Evolutionary conservation across 306 rosid genomes (phyloP), one percentile per base, ranked within the genome.

Genomic region (Prunus padus): DNA sequence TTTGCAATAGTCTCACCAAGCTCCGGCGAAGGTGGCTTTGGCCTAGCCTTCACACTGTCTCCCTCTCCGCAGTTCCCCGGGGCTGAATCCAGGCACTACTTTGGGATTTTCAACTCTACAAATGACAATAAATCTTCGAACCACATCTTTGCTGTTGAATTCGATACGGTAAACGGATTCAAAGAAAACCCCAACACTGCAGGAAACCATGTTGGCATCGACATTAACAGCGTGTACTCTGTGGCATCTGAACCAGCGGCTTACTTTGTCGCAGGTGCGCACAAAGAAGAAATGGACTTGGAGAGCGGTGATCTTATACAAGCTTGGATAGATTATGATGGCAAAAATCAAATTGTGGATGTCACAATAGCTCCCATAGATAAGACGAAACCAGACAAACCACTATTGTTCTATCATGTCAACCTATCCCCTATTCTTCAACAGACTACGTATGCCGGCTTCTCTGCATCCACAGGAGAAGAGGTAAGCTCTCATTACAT

Each of bases 241-340:
- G 13, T 0, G 0, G 0, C 4, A 0, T 4, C 62, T 55, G 57
- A 6, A 33, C 82, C 89, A 14, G 97, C 87, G 31, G 81, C 77
- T n/a, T 89, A 83, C 56, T 7, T 0, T 61, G 65, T 60, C 12
- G 18, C 73, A 4, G 45, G 25, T 2, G 4, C 30, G 5, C 73
- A 71, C 9, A 52, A 72, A 14, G 81, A 73, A 8, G 89, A 88
- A 3, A 15, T 91, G 0, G 31, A 37, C 3, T 71, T 92, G 82
- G 89, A 71, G 30, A 77, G 79, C 49, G 86, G 82, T 10, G 63
- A 83, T 23, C 80, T 59, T 37, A 86, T 89, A 15, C 81, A 67
- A 14, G 91, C 86, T 65, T 92, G 95, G 95, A 81, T 92, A 72
- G 90, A 88, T 28, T 92, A 89, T 65, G 93, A 92, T 18, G 88